Evolutionary conservation across 495 filamentous ascomycete species (phyloP).

Genomic region (Hypoxylon cercidicola): DNA sequence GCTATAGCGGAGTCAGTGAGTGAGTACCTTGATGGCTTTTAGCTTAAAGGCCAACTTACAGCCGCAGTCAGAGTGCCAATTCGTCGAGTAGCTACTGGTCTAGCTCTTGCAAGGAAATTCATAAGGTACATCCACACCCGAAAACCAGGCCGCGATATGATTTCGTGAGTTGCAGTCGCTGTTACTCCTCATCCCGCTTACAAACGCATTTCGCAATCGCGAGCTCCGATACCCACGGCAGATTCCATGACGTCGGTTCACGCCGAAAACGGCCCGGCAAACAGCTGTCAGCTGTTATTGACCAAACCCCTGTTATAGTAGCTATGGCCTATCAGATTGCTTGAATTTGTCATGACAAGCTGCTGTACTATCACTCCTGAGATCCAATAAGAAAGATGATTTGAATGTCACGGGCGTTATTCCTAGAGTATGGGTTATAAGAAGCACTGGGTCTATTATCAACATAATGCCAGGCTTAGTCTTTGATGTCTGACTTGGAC

Average conservation of each 20-base stretch:
- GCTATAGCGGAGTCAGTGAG: constrained; percentile 42
- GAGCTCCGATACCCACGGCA: constrained; percentile 10
- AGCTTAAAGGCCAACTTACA: constrained; percentile 38
- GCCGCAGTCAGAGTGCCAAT: constrained; percentile 42
- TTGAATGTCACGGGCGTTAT: too few relatives aligned
- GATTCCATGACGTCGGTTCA: constrained; percentile 32
- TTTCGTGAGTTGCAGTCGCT: not conserved
- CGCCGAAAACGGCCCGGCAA: not conserved
- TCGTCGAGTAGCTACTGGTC: constrained; percentile 39
- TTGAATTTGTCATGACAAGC: constrained; percentile 31
- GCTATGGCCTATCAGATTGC: constrained; percentile 26
- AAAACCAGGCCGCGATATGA: constrained; percentile 17
- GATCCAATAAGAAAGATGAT: too few relatives aligned
- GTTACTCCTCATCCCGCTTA: constrained; percentile 24
- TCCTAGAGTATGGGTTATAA: too few relatives aligned
- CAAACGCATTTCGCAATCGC: constrained; percentile 25
- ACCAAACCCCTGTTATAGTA: not conserved
- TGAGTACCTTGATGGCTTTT: constrained; percentile 20
- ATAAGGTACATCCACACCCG: constrained; percentile 21
- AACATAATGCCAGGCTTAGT: too few relatives aligned
- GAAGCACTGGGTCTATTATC: too few relatives aligned
- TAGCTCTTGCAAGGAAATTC: constrained; percentile 42
- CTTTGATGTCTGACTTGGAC: too few relatives aligned
- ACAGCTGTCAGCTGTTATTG: not conserved
- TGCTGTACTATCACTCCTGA: not conserved